Conservation (phyloP, 139 green algal genomes). For the Trebouxia sp. region DNA sequence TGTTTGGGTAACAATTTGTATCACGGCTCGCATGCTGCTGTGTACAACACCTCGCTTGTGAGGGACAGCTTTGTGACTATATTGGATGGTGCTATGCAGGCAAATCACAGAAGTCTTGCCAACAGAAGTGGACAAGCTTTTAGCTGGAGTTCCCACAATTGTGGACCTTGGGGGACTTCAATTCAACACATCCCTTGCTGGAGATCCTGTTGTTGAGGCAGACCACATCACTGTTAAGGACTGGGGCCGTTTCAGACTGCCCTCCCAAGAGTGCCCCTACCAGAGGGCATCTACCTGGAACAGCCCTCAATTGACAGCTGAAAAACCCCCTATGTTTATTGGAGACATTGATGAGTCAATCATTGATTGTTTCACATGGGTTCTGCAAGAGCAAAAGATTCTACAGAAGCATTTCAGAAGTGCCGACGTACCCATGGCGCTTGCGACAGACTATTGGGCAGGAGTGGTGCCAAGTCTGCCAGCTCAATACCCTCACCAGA, state of each 20-base stretch:
- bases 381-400: constrained; percentile 22
- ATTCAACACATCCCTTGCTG: constrained; percentile 29
- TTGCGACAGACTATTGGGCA: constrained; percentile 35
- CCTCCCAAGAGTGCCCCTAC: constrained; percentile 29
- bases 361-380: constrained; percentile 40
- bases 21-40: too few species aligned
- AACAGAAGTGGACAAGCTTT: constrained; percentile 15
- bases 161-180: constrained; percentile 55
- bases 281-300: not conserved
- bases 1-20: too few species aligned
- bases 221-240: constrained; percentile 19
- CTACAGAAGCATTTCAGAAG: constrained; percentile 16
- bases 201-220: constrained; percentile 24
- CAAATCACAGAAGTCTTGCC: constrained; percentile 28
- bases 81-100: not conserved
- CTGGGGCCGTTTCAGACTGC: constrained; percentile 29
- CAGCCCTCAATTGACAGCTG: not conserved
- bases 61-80: too few species aligned
- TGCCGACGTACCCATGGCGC: constrained; percentile 22
- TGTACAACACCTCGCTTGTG: too few species aligned
- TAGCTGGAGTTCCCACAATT: constrained; percentile 42
- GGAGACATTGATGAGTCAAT: constrained; percentile 32
- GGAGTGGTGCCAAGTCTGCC: constrained; percentile 24
- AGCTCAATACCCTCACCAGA: constrained; percentile 6
- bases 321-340: constrained; percentile 14